Evolutionary conservation across 805 yeast genomes (phyloP).

Genomic region (Starmerella apicola): DNA sequence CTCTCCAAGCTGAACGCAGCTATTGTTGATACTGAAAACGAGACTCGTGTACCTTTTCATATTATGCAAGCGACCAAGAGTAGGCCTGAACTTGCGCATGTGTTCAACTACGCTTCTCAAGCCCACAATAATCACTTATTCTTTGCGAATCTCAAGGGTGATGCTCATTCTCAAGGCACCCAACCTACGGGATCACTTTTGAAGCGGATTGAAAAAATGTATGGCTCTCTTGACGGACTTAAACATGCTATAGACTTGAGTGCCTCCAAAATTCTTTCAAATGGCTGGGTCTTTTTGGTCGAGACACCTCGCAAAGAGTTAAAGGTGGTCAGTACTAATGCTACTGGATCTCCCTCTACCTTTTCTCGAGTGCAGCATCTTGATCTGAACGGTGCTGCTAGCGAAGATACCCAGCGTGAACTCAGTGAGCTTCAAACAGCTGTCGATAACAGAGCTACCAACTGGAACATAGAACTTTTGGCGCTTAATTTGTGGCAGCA

Average conservation of each 20-base stretch:
- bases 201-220: conserved; percentile 42
- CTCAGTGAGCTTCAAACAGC: conserved; percentile 34
- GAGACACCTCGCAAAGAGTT: conserved; percentile 42
- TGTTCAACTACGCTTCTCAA: conserved; percentile 83
- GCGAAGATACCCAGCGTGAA: conserved; percentile 39
- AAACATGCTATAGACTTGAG: conserved; percentile 56
- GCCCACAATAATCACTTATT: conserved; percentile 86
- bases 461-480: conserved; percentile 48
- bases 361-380: conserved; percentile 46
- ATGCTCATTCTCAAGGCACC: conserved; percentile 8
- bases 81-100: conserved; percentile 49
- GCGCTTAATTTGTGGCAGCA: conserved; percentile 80
- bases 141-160: conserved; percentile 30
- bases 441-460: conserved; percentile 23
- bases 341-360: conserved; percentile 73
- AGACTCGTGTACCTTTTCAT: conserved; percentile 62
- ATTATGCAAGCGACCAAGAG: conserved; percentile 50
- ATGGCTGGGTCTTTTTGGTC: conserved; percentile 83
- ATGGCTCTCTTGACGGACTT: conserved; percentile 70
- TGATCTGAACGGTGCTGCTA: conserved; percentile 67
- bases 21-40: conserved; percentile 70
- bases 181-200: conserved; percentile 18
- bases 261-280: conserved; percentile 65
- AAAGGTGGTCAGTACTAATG: conserved; percentile 70
- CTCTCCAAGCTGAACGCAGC: conserved; percentile 43